Percentiles rank a stretch among this genome's conserved stretches.
Evolutionary conservation across 192 early-diverging fungal species (phyloP).

Genomic region (Paraglomus occultum): DNA sequence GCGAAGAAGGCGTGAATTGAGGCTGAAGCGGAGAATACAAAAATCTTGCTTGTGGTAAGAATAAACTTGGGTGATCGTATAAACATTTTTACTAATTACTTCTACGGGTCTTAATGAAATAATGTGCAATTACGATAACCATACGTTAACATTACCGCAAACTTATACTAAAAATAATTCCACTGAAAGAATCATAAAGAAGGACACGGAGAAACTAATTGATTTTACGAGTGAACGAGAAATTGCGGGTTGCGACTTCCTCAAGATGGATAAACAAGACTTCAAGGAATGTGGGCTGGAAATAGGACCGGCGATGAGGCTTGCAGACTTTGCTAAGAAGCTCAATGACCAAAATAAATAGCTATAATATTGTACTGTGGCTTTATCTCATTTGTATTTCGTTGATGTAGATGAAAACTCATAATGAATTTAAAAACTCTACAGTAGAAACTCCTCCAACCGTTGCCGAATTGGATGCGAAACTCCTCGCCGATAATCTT

Average conservation of each 20-base stretch:
- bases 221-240: conserved; percentile 13
- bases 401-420: conserved; percentile 18
- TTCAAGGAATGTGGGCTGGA: conserved; percentile 12
- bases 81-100: conserved; percentile 4
- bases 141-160: neutral
- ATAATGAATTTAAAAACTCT: conserved; percentile 16
- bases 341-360: conserved; percentile 1
- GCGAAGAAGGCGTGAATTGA: conserved; percentile 4
- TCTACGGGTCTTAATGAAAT: neutral
- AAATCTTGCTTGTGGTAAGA: conserved; percentile 5
- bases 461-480: conserved; percentile 16
- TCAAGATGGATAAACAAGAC: conserved; percentile 19
- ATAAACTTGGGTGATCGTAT: neutral
- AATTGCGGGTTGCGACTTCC: conserved; percentile 18
- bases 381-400: conserved; percentile 14
- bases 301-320: neutral
- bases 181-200: neutral
- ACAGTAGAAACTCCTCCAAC: conserved; percentile 12
- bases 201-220: neutral
- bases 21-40: neutral
- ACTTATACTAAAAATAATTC: conserved; percentile 1
- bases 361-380: conserved; percentile 20
- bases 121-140: neutral
- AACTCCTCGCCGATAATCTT: conserved; percentile 18
- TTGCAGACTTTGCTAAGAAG: neutral